These are phyloP conservation scores for Canavalia gladiata DNA, from an alignment of 306 rosid species.

Conservation along the genomic window DNA sequence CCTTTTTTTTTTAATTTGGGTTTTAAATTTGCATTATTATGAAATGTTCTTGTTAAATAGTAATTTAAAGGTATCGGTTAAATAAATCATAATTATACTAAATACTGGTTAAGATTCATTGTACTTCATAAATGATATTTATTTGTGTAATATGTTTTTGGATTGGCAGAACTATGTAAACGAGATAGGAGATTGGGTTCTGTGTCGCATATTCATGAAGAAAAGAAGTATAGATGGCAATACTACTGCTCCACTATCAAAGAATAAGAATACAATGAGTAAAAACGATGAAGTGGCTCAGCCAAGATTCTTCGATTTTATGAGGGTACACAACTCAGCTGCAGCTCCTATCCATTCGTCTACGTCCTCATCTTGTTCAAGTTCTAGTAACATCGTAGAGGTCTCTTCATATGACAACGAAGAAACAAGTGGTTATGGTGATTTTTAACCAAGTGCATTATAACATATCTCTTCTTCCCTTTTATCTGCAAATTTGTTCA, in stretches of 20 bases:
- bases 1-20: too few relatives aligned
- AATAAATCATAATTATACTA: too few relatives aligned
- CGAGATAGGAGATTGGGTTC: constrained; percentile 74
- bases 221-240: constrained; percentile 47
- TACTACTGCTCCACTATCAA: not conserved
- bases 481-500: not conserved
- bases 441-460: constrained; percentile 23
- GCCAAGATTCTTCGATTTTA: constrained; percentile 55
- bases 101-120: not conserved
- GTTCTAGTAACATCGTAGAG: constrained; percentile 51
- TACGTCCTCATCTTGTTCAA: constrained; percentile 66
- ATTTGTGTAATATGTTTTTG: constrained; percentile 10
- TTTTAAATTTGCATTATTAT: too few relatives aligned
- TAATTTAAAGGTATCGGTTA: too few relatives aligned
- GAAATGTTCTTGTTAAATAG: too few relatives aligned
- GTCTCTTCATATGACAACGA: constrained; percentile 53
- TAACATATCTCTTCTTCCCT: not conserved
- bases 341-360: constrained; percentile 44
- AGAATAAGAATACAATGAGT: constrained; percentile 39
- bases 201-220: constrained; percentile 71
- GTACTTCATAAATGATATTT: not conserved
- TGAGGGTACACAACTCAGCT: constrained; percentile 44
- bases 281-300: constrained; percentile 38
- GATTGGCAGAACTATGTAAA: constrained; percentile 46
- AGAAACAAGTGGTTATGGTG: constrained; percentile 50